These are phyloP conservation scores for Polymyxa betae DNA, from an alignment of 208 protist genomes.

Conservation along the genomic window DNA sequence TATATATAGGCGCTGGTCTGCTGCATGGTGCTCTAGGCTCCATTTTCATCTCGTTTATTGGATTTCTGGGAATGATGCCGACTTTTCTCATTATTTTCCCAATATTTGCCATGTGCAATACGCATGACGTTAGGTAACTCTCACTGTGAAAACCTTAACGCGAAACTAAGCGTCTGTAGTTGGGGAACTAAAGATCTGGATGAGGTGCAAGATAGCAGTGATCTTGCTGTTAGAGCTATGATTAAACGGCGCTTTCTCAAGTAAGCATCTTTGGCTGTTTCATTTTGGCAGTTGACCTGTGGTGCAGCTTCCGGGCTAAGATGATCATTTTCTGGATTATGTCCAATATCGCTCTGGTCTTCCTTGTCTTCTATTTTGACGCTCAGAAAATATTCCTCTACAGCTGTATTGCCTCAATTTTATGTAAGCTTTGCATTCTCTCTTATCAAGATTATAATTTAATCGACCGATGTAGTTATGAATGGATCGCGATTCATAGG, in stretches of 20 bases:
- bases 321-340: slow-evolving; percentile 21
- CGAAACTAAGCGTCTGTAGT: neutral
- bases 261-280: neutral
- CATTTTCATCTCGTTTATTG: slow-evolving; percentile 45
- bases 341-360: slow-evolving; percentile 22
- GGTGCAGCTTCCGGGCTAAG: neutral
- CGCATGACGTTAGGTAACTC: slow-evolving; percentile 25
- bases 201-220: neutral
- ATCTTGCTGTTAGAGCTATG: neutral
- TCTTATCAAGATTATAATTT: neutral
- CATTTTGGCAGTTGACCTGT: neutral
- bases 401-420: neutral
- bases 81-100: slow-evolving; percentile 29
- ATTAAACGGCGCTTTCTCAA: slow-evolving; percentile 5
- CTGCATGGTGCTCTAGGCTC: slow-evolving; percentile 37
- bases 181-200: slow-evolving; percentile 44
- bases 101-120: slow-evolving; percentile 40
- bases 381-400: neutral
- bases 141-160: neutral
- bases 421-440: neutral
- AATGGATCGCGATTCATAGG: slow-evolving; percentile 31
- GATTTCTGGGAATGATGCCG: slow-evolving; percentile 24
- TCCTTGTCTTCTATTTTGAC: neutral
- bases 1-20: slow-evolving; percentile 33
- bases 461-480: slow-evolving; percentile 3